Evolutionary conservation across 495 filamentous ascomycete genomes (phyloP).

Genomic region (Talaromyces ruber): DNA sequence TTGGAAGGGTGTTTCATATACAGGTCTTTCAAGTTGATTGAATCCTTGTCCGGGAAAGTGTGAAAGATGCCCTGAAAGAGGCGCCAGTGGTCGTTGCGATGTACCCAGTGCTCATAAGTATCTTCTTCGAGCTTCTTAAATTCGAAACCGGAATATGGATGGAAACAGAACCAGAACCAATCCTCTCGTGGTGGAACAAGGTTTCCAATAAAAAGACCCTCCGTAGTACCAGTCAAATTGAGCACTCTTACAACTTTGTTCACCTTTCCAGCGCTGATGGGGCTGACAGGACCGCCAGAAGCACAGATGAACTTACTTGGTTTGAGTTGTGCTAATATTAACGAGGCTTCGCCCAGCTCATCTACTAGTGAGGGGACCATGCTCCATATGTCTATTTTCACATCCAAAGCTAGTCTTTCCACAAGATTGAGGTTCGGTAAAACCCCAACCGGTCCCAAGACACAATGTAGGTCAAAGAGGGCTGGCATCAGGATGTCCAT

Average conservation of each 20-base stretch:
- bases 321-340: constrained; percentile 14
- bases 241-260: constrained; percentile 16
- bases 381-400: constrained; percentile 19
- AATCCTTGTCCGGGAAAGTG: constrained; percentile 33
- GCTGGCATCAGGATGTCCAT: constrained; percentile 18
- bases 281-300: constrained; percentile 21
- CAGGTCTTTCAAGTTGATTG: constrained; percentile 9
- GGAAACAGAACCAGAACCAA: constrained; percentile 19
- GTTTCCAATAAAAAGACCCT: constrained; percentile 19
- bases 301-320: constrained; percentile 21
- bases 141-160: constrained; percentile 19
- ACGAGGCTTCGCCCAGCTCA: constrained; percentile 20
- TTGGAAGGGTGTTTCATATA: constrained; percentile 10
- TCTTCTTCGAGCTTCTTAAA: constrained; percentile 15
- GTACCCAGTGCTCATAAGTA: constrained; percentile 17
- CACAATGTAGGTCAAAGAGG: constrained; percentile 16
- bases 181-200: constrained; percentile 11
- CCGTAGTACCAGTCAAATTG: constrained; percentile 20
- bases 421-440: constrained; percentile 19
- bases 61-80: constrained; percentile 43
- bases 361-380: constrained; percentile 24
- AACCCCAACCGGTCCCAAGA: constrained; percentile 18
- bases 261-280: constrained; percentile 12
- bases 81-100: constrained; percentile 12
- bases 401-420: constrained; percentile 14